Conservation (phyloP, 140 eudicot species). For the Flaveria floridana region DNA sequence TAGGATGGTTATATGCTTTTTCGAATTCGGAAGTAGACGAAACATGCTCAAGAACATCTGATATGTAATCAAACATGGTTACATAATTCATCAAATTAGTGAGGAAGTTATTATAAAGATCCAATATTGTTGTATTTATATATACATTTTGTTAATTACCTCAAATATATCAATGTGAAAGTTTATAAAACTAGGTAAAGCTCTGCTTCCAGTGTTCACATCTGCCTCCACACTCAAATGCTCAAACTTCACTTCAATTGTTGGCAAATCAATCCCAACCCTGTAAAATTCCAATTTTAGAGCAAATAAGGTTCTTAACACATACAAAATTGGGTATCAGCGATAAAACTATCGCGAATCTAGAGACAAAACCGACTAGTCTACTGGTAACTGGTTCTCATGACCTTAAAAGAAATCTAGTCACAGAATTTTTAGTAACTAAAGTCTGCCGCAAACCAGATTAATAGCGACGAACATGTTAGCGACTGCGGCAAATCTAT, state of each 20-base stretch:
- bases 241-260: slow-evolving; percentile 66
- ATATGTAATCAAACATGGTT: neutral
- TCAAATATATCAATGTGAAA: slow-evolving; percentile 38
- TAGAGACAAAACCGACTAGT: neutral
- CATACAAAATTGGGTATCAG: neutral
- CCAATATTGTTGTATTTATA: neutral
- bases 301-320: neutral
- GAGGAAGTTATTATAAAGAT: neutral
- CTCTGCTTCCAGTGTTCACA: slow-evolving; percentile 57
- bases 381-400: neutral
- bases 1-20: slow-evolving; percentile 62
- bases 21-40: slow-evolving; percentile 45
- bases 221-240: slow-evolving; percentile 57
- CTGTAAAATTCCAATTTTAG: slow-evolving; percentile 28
- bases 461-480: neutral
- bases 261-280: slow-evolving; percentile 64
- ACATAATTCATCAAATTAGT: neutral
- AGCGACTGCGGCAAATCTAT: neutral
- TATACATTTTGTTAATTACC: slow-evolving; percentile 30
- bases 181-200: slow-evolving; percentile 58
- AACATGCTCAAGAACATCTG: slow-evolving; percentile 45
- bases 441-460: neutral
- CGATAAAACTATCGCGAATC: neutral
- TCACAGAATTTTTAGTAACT: neutral
- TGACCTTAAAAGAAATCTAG: neutral